Evolutionary conservation across 345 rosid species (phyloP).

Genomic region (Passiflora organensis): DNA sequence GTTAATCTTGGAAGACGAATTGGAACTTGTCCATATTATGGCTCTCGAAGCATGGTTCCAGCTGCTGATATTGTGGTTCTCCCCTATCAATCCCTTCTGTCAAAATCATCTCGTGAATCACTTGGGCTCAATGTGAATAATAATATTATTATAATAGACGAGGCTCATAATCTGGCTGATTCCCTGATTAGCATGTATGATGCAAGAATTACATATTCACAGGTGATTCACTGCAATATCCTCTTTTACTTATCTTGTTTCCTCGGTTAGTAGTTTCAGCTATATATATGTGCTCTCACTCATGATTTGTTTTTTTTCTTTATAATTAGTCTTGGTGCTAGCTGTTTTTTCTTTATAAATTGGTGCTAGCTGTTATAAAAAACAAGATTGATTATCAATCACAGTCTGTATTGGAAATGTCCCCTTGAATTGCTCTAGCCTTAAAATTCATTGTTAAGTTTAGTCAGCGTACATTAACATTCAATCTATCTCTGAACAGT

Average conservation of each 20-base stretch:
- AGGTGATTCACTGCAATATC: conserved; percentile 36
- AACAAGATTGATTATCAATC: too few species aligned
- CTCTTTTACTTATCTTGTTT: conserved; percentile 1
- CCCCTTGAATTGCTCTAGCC: too few species aligned
- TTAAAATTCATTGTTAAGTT: too few species aligned
- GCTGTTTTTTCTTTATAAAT: too few species aligned
- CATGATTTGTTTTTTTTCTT: too few species aligned
- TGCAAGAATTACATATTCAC: conserved; percentile 58
- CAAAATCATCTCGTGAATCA: conserved; percentile 87
- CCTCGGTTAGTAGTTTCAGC: neutral
- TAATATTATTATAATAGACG: conserved; percentile 78
- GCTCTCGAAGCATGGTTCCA: conserved; percentile 67
- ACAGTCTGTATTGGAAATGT: too few species aligned
- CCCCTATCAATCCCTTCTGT: conserved; percentile 90
- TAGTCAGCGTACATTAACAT: too few species aligned
- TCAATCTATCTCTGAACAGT: too few species aligned
- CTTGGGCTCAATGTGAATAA: conserved; percentile 78
- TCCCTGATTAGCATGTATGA: conserved; percentile 86
- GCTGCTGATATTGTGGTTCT: conserved; percentile 85
- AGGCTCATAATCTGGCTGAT: conserved; percentile 97
- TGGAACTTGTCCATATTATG: conserved; percentile 90
- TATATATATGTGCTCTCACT: neutral
- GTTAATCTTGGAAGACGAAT: conserved; percentile 60
- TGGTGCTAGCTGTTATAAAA: too few species aligned
- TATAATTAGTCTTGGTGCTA: too few species aligned